A percentile compares a stretch with the other conserved stretches of the same genome.
phyloP scores from a whole-genome alignment of 805 yeast genomes.

The Kluyveromyces starmeri region DNA sequence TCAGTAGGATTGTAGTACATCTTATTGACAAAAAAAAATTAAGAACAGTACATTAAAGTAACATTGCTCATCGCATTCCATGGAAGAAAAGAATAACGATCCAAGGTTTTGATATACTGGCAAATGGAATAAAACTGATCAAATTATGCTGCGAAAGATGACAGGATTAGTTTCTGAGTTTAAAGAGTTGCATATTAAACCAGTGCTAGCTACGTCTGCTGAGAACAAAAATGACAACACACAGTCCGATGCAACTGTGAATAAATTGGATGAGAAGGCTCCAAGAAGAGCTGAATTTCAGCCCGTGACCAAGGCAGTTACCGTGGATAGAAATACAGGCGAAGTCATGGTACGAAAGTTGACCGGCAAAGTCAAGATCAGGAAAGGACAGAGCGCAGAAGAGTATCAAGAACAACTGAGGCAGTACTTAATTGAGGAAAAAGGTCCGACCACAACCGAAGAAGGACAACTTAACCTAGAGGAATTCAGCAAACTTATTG shows the following conservation, averaged over 20 bases:
- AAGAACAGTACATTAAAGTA: neutral
- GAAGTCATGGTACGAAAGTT: constrained; percentile 38
- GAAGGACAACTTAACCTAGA: constrained; percentile 12
- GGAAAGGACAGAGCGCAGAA: constrained; percentile 68
- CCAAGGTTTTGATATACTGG: no score
- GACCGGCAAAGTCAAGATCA: constrained; percentile 38
- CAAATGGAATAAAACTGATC: no score
- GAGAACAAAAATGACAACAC: no score
- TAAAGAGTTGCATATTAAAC: neutral
- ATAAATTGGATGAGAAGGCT: no score
- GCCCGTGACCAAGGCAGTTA: constrained; percentile 20
- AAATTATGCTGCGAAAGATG: constrained; percentile 1
- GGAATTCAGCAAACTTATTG: constrained; percentile 5
- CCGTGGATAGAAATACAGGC: constrained; percentile 27
- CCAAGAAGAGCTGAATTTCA: no score
- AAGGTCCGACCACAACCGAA: constrained; percentile 53
- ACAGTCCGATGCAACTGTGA: no score
- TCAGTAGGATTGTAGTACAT: neutral
- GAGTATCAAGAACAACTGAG: constrained; percentile 44
- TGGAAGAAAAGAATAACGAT: neutral
- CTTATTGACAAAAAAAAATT: neutral
- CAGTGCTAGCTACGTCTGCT: neutral
- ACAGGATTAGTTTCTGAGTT: neutral
- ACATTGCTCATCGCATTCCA: neutral
- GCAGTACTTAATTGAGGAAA: constrained; percentile 34